Conservation (phyloP, 139 green algal species). For the Closterium sp. region DNA sequence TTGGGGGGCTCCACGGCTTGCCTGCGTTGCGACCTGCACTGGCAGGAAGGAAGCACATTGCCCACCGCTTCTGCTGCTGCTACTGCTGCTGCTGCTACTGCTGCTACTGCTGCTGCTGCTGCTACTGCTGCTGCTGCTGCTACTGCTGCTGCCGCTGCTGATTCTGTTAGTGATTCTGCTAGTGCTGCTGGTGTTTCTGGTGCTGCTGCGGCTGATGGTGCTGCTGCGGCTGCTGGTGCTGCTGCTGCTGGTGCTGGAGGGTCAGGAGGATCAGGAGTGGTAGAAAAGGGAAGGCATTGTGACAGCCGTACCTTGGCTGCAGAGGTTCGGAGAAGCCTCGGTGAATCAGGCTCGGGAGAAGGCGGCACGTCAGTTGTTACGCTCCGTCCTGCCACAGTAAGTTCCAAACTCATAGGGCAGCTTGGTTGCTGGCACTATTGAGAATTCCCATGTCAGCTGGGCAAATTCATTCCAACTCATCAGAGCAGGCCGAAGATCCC, state of each 20-base stretch:
- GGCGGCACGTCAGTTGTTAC: background rate
- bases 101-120: too few species aligned
- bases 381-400: background rate
- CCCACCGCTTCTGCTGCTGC: too few species aligned
- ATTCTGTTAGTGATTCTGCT: background rate
- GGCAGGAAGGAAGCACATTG: background rate
- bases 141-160: background rate
- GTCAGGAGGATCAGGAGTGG: background rate
- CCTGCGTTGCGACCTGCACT: background rate
- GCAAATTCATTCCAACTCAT: too few species aligned
- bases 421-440: background rate
- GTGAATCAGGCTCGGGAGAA: background rate
- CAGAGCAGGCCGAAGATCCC: too few species aligned
- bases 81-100: background rate
- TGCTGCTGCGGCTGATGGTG: background rate
- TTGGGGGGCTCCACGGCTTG: slow-evolving; percentile 56
- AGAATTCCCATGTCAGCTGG: background rate
- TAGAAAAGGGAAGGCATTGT: background rate
- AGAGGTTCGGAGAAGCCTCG: background rate
- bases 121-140: background rate
- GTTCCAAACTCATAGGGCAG: background rate
- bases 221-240: too few species aligned
- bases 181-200: background rate
- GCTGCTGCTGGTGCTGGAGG: background rate
- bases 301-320: background rate